These are phyloP conservation scores for Candida yuanshanica DNA, from an alignment of 805 yeast species.

Conservation along the genomic window DNA sequence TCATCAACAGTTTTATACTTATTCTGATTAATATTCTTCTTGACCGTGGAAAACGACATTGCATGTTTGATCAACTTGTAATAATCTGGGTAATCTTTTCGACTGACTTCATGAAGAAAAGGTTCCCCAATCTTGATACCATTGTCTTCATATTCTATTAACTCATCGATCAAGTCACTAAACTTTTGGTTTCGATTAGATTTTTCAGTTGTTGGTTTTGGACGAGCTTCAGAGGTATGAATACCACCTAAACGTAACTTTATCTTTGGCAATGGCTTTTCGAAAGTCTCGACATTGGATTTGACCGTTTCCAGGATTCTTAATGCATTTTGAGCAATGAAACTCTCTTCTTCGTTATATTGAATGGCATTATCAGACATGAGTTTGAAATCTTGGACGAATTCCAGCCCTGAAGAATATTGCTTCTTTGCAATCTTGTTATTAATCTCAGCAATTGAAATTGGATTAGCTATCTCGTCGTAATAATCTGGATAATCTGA, in stretches of 20 bases:
- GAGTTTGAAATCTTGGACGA: constrained; percentile 56
- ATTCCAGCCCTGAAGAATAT: constrained; percentile 32
- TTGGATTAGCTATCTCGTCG: constrained; percentile 60
- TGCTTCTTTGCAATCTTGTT: constrained; percentile 35
- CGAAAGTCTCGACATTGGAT: constrained; percentile 28
- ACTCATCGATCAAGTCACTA: constrained; percentile 12
- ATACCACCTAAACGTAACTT: constrained; percentile 6
- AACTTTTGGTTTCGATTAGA: constrained; percentile 12
- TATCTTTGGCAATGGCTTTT: constrained; percentile 24
- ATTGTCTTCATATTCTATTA: constrained; percentile 22
- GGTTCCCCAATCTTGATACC: constrained; percentile 51
- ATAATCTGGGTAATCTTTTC: constrained; percentile 73
- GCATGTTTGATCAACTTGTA: constrained; percentile 67
- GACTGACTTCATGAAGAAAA: constrained; percentile 69
- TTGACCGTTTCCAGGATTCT: constrained; percentile 51
- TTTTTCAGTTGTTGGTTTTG: background rate
- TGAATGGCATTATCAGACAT: constrained; percentile 67
- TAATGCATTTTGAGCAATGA: constrained; percentile 62
- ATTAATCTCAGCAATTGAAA: constrained; percentile 64
- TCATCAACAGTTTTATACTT: constrained; percentile 50
- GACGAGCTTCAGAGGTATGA: constrained; percentile 3
- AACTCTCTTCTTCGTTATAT: constrained; percentile 62
- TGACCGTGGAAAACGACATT: constrained; percentile 61
- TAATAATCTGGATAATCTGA: constrained; percentile 79
- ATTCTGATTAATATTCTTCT: constrained; percentile 44